Percentiles rank a stretch among this genome's conserved stretches.
Evolutionary conservation across 2,329 filamentous ascomycete species (phyloP).

Genomic region (Dactylellina sp.): DNA sequence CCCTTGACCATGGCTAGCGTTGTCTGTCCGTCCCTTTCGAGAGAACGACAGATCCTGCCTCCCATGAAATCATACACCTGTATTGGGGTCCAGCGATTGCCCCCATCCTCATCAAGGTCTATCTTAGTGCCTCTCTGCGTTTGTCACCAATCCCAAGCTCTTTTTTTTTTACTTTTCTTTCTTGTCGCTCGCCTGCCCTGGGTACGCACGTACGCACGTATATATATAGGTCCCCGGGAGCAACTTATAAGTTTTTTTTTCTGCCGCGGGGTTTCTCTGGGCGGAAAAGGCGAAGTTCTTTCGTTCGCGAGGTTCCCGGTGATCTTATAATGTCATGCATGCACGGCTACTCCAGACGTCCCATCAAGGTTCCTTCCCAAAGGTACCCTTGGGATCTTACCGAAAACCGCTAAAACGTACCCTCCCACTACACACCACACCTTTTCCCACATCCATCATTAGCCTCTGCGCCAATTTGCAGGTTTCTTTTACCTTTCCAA

Average conservation of each 20-base stretch:
- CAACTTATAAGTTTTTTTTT: neutral
- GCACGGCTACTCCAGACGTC: conserved; percentile 52
- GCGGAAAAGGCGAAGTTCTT: conserved; percentile 7
- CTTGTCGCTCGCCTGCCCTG: too few relatives aligned
- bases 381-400: conserved; percentile 54
- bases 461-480: conserved; percentile 54
- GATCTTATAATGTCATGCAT: conserved; percentile 57
- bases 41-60: conserved; percentile 41
- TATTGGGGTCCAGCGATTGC: conserved; percentile 11
- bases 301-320: conserved; percentile 10
- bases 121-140: neutral
- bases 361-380: conserved; percentile 56
- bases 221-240: too few relatives aligned
- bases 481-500: conserved; percentile 6
- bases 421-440: conserved; percentile 29
- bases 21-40: conserved; percentile 43
- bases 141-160: neutral
- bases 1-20: conserved; percentile 54
- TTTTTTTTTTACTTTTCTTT: too few relatives aligned
- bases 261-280: neutral
- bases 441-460: conserved; percentile 23
- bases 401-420: conserved; percentile 56
- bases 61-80: conserved; percentile 38
- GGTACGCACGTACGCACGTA: too few relatives aligned
- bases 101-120: conserved; percentile 1